These are phyloP conservation scores for Gyrodon lividus DNA, from an alignment of 768 basidiomycete genomes.

Conservation along the genomic window DNA sequence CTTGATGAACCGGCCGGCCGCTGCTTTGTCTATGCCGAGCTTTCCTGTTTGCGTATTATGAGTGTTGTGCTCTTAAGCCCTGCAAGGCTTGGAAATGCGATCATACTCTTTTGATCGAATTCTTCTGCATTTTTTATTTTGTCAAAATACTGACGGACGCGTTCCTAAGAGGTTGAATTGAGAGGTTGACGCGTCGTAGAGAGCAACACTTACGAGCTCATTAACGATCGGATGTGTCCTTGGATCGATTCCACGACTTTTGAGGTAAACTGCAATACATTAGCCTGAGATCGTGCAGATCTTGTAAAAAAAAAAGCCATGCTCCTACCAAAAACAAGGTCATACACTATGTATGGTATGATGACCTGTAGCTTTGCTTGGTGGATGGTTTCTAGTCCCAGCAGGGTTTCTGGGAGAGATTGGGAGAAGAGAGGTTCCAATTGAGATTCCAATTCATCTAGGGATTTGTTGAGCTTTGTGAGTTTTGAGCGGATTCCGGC, in stretches of 20 bases:
- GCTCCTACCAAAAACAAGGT: conserved; percentile 77
- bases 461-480: conserved; percentile 49
- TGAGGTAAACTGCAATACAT: conserved; percentile 65
- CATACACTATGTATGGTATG: conserved; percentile 81
- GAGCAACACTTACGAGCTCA: conserved; percentile 42
- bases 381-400: conserved; percentile 67
- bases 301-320: neutral
- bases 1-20: conserved; percentile 81
- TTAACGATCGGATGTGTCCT: conserved; percentile 71
- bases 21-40: conserved; percentile 67
- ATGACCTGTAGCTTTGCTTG: conserved; percentile 80
- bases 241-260: conserved; percentile 76
- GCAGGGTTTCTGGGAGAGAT: conserved; percentile 63
- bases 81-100: neutral
- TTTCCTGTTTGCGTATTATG: conserved; percentile 31
- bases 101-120: conserved; percentile 45
- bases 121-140: conserved; percentile 79
- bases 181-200: neutral
- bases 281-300: neutral
- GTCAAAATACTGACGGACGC: conserved; percentile 77
- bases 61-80: neutral
- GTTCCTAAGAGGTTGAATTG: conserved; percentile 45
- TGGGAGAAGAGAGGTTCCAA: conserved; percentile 68
- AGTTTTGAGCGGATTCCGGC: conserved; percentile 41
- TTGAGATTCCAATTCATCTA: conserved; percentile 66